Conservation (phyloP, 2,329 filamentous ascomycete genomes). For the Westerdykella ornata region DNA sequence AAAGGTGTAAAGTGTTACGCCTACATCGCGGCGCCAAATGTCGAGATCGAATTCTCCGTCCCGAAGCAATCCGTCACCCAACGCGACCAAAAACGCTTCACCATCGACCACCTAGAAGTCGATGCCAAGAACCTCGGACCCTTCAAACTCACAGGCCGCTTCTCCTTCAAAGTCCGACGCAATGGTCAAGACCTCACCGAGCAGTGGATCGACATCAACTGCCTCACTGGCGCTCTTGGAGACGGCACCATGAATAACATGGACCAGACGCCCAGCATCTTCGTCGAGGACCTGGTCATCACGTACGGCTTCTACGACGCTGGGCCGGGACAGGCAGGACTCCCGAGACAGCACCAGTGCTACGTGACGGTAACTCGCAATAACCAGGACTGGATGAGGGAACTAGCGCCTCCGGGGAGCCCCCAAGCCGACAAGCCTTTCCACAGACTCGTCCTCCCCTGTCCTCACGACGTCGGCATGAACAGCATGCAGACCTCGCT, state of each 20-base stretch:
- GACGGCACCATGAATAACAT: conserved; percentile 36
- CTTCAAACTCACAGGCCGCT: conserved; percentile 43
- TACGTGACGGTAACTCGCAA: conserved; percentile 43
- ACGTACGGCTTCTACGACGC: conserved; percentile 47
- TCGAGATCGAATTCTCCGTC: conserved; percentile 43
- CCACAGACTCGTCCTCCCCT: conserved; percentile 41
- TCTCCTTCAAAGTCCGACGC: conserved; percentile 38
- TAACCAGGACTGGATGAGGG: conserved; percentile 42
- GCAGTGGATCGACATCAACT: conserved; percentile 45
- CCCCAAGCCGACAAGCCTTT: conserved; percentile 39
- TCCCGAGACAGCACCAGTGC: conserved; percentile 41
- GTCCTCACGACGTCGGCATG: conserved; percentile 48
- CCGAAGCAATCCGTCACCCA: conserved; percentile 34
- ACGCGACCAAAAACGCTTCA: conserved; percentile 34
- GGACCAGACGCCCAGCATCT: conserved; percentile 25
- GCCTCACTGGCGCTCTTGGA: conserved; percentile 40
- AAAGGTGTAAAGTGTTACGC: conserved; percentile 31
- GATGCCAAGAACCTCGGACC: conserved; percentile 40
- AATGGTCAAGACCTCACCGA: conserved; percentile 38
- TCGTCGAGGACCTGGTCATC: conserved; percentile 37
- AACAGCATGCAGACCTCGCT: conserved; percentile 44
- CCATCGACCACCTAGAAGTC: conserved; percentile 41
- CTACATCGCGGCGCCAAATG: conserved; percentile 34
- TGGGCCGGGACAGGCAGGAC: conserved; percentile 39
- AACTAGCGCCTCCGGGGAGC: conserved; percentile 38